A percentile compares a stretch with the other conserved stretches of the same genome.
phyloP scores from a whole-genome alignment of 2,329 filamentous ascomycete species.

The Botryotinia globosa region DNA sequence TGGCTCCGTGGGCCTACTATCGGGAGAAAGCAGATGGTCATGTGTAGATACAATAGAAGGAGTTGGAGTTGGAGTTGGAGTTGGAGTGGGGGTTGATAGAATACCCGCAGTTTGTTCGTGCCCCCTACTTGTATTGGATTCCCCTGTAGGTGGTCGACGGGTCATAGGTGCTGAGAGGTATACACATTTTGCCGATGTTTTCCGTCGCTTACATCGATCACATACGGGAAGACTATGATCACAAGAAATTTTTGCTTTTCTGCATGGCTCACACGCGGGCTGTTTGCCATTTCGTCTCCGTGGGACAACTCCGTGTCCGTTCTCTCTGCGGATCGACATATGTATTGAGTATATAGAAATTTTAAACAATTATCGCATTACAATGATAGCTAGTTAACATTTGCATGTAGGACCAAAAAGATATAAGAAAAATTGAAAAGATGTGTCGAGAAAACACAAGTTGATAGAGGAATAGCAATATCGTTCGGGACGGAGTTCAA shows the following conservation, averaged over 20 bases:
- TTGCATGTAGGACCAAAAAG: background rate
- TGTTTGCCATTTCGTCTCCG: slow-evolving; percentile 35
- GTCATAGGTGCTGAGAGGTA: slow-evolving; percentile 36
- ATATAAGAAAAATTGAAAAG: background rate
- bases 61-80: background rate
- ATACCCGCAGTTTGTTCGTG: background rate
- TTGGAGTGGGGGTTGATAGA: slow-evolving; percentile 4
- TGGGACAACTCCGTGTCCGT: slow-evolving; percentile 13
- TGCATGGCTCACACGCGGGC: slow-evolving; percentile 30
- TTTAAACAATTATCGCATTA: background rate
- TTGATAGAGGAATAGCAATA: background rate
- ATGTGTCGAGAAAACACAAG: background rate
- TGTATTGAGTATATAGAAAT: background rate
- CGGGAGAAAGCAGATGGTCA: background rate
- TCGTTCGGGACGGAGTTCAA: background rate
- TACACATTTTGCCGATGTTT: slow-evolving; percentile 29
- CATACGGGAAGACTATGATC: slow-evolving; percentile 34
- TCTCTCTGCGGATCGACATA: background rate
- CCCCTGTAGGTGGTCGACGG: background rate
- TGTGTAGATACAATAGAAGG: background rate
- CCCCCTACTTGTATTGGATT: background rate
- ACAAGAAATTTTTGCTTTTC: slow-evolving; percentile 36
- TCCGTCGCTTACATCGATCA: slow-evolving; percentile 32
- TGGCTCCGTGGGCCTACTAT: slow-evolving; percentile 9
- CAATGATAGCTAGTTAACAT: background rate